phyloP scores from a whole-genome alignment of 805 yeast species.

The Wickerhamomyces bovis region DNA sequence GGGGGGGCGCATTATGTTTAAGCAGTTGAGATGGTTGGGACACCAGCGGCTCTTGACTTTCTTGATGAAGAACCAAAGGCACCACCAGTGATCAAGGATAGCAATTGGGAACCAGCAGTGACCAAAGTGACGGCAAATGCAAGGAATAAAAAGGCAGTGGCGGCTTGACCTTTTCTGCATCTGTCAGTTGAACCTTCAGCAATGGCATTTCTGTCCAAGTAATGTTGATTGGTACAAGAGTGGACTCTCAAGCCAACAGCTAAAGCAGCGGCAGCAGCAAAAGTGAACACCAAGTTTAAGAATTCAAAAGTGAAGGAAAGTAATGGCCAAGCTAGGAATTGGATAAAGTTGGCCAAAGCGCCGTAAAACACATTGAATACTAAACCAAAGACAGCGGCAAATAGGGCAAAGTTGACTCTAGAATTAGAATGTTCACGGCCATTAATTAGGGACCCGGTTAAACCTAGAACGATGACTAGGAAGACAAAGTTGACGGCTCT shows the following conservation, averaged over 20 bases:
- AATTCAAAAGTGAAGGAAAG: constrained; percentile 72
- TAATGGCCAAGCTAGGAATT: constrained; percentile 83
- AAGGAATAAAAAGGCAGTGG: constrained; percentile 78
- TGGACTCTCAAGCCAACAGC: constrained; percentile 87
- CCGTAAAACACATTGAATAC: constrained; percentile 80
- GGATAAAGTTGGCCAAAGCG: constrained; percentile 65
- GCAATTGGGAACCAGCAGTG: constrained; percentile 46
- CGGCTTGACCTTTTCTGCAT: constrained; percentile 93
- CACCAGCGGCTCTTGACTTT: constrained; percentile 64
- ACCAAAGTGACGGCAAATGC: constrained; percentile 70
- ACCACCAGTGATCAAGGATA: constrained; percentile 52
- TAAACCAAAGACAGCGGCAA: constrained; percentile 82
- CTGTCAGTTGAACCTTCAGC: constrained; percentile 74
- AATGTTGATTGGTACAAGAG: constrained; percentile 68
- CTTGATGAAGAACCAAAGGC: constrained; percentile 44
- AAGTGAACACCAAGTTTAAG: constrained; percentile 84
- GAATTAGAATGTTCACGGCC: constrained; percentile 50
- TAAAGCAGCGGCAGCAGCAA: constrained; percentile 90
- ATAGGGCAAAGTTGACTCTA: constrained; percentile 84
- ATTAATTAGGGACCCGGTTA: constrained; percentile 83
- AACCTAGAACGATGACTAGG: constrained; percentile 75
- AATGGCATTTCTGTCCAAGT: constrained; percentile 60
- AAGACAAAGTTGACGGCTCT: constrained; percentile 72
- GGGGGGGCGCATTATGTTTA: not conserved
- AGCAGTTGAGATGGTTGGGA: constrained; percentile 66